phyloP scores from a whole-genome alignment of 2,329 filamentous ascomycete species.

The Neocatenulostroma microsporum region DNA sequence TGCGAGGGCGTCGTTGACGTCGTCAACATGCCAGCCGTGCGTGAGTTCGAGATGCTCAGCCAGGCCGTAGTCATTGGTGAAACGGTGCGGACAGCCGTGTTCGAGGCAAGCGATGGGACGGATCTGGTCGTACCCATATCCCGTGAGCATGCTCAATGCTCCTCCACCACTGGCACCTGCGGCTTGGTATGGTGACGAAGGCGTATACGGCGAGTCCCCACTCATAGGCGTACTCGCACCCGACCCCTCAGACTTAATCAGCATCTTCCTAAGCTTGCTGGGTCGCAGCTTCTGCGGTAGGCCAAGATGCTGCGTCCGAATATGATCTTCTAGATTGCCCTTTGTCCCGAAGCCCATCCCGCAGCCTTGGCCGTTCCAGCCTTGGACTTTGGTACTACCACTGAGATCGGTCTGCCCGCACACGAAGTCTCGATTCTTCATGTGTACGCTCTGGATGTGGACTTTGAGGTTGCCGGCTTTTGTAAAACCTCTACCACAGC shows the following conservation, averaged over 20 bases:
- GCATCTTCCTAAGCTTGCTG: conserved; percentile 13
- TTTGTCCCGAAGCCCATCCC: conserved; percentile 70
- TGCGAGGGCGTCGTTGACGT: conserved; percentile 30
- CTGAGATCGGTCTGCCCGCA: conserved; percentile 64
- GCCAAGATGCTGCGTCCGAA: conserved; percentile 72
- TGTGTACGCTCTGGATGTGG: conserved; percentile 70
- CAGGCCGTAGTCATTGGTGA: conserved; percentile 52
- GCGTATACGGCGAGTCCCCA: conserved; percentile 8
- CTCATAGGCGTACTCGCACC: conserved; percentile 6
- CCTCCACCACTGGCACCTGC: too few species aligned
- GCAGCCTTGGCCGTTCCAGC: conserved; percentile 61
- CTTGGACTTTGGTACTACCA: conserved; percentile 45
- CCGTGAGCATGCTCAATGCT: conserved; percentile 41
- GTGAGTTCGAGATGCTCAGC: conserved; percentile 46
- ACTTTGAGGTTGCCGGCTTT: conserved; percentile 76
- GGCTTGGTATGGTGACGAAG: too few species aligned
- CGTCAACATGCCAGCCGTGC: conserved; percentile 35
- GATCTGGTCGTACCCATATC: conserved; percentile 46
- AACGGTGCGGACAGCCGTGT: conserved; percentile 45
- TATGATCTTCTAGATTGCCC: conserved; percentile 72
- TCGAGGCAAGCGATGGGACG: conserved; percentile 47
- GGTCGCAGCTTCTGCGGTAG: conserved; percentile 23
- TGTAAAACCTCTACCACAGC: conserved; percentile 70
- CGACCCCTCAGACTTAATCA: conserved; percentile 5
- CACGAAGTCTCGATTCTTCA: conserved; percentile 63